These are phyloP conservation scores for Dendrothele bispora DNA, from an alignment of 768 basidiomycete species.

Conservation along the genomic window DNA sequence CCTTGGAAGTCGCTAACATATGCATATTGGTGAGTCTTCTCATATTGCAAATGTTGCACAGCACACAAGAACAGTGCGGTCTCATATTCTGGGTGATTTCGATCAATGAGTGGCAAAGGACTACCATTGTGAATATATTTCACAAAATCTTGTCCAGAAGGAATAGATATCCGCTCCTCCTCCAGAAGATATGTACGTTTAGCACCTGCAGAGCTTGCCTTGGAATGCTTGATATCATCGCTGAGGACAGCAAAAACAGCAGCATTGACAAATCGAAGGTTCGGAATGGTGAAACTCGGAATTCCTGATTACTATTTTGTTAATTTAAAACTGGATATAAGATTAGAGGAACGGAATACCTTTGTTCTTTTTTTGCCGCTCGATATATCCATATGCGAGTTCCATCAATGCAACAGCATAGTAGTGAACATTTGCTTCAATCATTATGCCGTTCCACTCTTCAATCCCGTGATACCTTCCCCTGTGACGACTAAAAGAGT, in stretches of 20 bases:
- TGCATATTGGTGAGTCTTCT: neutral
- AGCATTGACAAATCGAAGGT: conserved; percentile 1
- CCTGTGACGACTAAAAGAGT: too few species aligned
- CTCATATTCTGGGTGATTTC: neutral
- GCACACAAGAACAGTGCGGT: neutral
- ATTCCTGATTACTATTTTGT: neutral
- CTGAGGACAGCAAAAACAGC: neutral
- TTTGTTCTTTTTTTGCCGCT: neutral
- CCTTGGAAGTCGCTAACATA: conserved; percentile 4
- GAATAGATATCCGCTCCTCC: conserved; percentile 1
- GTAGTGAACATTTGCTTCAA: conserved; percentile 6
- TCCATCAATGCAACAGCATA: neutral
- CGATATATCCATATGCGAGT: neutral
- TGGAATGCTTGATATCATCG: neutral
- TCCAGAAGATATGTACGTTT: conserved; percentile 1
- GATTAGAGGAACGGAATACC: neutral
- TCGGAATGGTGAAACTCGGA: neutral
- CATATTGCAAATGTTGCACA: neutral
- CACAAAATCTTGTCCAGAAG: neutral
- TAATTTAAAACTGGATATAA: neutral
- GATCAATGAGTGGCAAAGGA: neutral
- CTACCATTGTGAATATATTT: conserved; percentile 5
- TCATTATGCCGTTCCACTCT: too few species aligned
- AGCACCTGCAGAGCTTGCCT: neutral
- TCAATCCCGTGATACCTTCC: too few species aligned